These are phyloP conservation scores for Bipolaris bicolor DNA, from an alignment of 2,329 filamentous ascomycete species.

Conservation along the genomic window DNA sequence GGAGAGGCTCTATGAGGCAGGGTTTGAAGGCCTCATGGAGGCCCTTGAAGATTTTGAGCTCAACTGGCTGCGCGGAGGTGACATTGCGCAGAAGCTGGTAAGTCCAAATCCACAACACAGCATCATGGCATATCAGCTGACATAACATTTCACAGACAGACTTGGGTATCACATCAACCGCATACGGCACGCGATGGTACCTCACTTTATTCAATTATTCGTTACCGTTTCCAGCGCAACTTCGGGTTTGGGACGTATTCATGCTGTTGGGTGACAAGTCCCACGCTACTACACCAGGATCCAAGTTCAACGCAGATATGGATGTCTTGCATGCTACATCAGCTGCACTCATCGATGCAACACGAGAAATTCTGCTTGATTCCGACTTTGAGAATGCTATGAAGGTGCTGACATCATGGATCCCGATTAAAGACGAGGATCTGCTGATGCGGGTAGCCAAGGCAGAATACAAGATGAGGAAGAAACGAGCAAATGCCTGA, in stretches of 20 bases:
- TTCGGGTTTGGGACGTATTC: slow-evolving; percentile 97
- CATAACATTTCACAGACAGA: slow-evolving; percentile 61
- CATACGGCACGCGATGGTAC: slow-evolving; percentile 98
- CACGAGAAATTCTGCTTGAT: slow-evolving; percentile 84
- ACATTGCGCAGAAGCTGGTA: slow-evolving; percentile 81
- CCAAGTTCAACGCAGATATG: slow-evolving; percentile 65
- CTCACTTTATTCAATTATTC: slow-evolving; percentile 97
- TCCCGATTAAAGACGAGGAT: slow-evolving; percentile 93
- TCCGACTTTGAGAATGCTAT: slow-evolving; percentile 97
- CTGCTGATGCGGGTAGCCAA: slow-evolving; percentile 88
- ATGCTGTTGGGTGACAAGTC: slow-evolving; percentile 82
- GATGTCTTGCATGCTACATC: slow-evolving; percentile 90
- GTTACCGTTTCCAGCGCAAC: slow-evolving; percentile 90
- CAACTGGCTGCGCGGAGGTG: slow-evolving; percentile 78
- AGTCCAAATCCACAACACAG: slow-evolving; percentile 43
- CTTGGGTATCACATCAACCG: slow-evolving; percentile 80
- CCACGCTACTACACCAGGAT: slow-evolving; percentile 51
- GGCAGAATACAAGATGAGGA: slow-evolving; percentile 79
- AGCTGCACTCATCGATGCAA: slow-evolving; percentile 87
- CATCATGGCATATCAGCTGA: slow-evolving; percentile 25
- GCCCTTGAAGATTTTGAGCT: slow-evolving; percentile 84
- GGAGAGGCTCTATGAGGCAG: slow-evolving; percentile 80
- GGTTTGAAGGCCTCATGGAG: slow-evolving; percentile 85
- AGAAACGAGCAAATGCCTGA: slow-evolving; percentile 54
- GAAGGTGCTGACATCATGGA: slow-evolving; percentile 94